Base-by-base conservation (phyloP, 1,284 basidiomycete species). In the Pyrrhoderma lamaoense region DNA sequence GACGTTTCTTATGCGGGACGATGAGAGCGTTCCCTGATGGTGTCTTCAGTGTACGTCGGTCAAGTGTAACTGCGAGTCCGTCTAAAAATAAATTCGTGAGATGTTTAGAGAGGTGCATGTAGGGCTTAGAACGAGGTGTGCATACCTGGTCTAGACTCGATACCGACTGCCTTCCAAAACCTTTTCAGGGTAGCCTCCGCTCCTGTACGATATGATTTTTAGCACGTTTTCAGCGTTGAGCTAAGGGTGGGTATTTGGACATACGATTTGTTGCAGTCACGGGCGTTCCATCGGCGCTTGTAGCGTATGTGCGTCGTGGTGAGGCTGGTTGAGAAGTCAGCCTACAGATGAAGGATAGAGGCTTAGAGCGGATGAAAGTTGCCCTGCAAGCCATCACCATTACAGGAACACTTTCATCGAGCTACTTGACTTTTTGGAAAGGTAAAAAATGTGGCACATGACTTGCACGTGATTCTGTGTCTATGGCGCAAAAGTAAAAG, bases 81-180 rank as follows among this genome's bases (percentile, higher is more conserved):
- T 81, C 79, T 59, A 54, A n/a, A 49, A 14, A 21, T 11, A 38
- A 18, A 49, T 22, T 42, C 14, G 36, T 9, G 11, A 18, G 16
- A 8, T n/a, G 22, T 40, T 31, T 13, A 8, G 9, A 45, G 13
- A 25, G n/a, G 8, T 35, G 38, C 3, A 1, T n/a, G n/a, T n/a
- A n/a, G n/a, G n/a, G 27, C 16, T 37, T 16, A 37, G 16, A 37
- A 37, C 9, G 35, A 37, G 35, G 35, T 27, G 57, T 61, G 49
- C 47, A 69, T 70, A 73, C 27, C 47, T 38, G 45, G 19, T 42
- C 37, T 56, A n/a, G 40, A 13, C 4, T 85, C 80, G 52, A 95
- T 72, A 23, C 77, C 78, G 13, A 93, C 93, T 1, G 76, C 79
- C 63, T 93, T 93, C 93, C 93, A 97, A 65, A 97, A 97, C 23